Evolutionary conservation across 306 rosid genomes (phyloP), one percentile per base, ranked within the genome.

Genomic region (Boehmeria nivea): DNA sequence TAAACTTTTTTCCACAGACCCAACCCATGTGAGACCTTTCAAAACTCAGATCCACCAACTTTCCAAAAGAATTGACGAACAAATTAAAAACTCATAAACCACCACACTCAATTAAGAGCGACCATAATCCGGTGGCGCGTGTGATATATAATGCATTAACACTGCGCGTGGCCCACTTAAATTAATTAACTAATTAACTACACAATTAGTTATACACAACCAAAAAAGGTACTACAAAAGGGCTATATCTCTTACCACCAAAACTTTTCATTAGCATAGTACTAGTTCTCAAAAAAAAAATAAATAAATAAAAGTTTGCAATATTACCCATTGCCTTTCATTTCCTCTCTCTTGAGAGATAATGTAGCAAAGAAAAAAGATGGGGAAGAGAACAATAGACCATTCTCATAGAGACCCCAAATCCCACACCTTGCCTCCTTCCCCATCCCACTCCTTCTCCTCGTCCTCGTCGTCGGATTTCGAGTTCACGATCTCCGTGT

Each of bases 381-480:
- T 80, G 95, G 82, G 78, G 53, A 80, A 59, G 23, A 56, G 25
- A 59, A 24, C 40, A 56, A 45, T 36, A 49, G 45, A 17, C 34
- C 27, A 20, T 37, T 54, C 52, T 34, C 67, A 59, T 27, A 73
- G 50, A 44, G 42, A 28, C 25, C 27, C 72, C 1, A 66, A 78
- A 20, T 76, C 91, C 4, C 76, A 82, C 24, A 91, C 93, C 0
- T 79, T 87, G 6, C 96, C 98, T 0, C 63, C 96, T 0, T 84
- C 96, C 5, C 96, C 96, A 0, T 59, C 89, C 5, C 88, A 82
- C 59, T 86, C 95, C 0, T 81, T 81, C 60, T 81, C 89, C 0
- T 88, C 95, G 0, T 86, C 98, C 19, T 82, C 95, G 2, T 89
- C 97, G 21, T 86, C 94, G 0, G 89, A 87, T 2, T 91, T 91